Evolutionary conservation across 2,329 filamentous ascomycete genomes (phyloP).

Genomic region (Neurospora sp.): DNA sequence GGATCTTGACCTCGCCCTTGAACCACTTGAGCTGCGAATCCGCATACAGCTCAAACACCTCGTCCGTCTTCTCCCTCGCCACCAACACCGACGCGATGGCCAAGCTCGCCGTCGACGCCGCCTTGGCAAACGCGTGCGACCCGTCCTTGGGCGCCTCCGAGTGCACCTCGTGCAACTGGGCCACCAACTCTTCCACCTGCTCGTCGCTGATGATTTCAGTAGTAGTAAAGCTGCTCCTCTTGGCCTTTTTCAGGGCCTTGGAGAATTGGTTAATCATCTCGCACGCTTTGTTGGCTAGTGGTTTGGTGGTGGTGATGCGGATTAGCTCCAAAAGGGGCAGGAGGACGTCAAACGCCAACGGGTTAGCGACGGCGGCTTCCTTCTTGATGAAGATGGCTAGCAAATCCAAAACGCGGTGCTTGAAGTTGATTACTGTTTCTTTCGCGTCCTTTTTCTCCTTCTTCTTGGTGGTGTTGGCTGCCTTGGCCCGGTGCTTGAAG

Average conservation of each 20-base stretch:
- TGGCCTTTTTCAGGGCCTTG: constrained; percentile 52
- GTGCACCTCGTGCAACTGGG: constrained; percentile 58
- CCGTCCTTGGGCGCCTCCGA: constrained; percentile 50
- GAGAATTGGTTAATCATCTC: constrained; percentile 65
- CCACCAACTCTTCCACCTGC: constrained; percentile 36
- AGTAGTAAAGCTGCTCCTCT: constrained; percentile 33
- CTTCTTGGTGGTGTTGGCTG: constrained; percentile 56
- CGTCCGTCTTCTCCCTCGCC: constrained; percentile 37
- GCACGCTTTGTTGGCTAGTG: constrained; percentile 62
- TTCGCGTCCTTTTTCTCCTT: constrained; percentile 81
- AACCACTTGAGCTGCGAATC: constrained; percentile 51
- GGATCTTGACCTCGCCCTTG: constrained; percentile 47
- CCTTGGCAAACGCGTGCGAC: constrained; percentile 61
- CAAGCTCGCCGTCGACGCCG: constrained; percentile 63
- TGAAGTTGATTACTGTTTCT: constrained; percentile 86
- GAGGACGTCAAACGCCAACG: constrained; percentile 58
- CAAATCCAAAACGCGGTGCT: constrained; percentile 83
- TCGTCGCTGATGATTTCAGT: constrained; percentile 32
- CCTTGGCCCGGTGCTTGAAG: constrained; percentile 67
- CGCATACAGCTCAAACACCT: constrained; percentile 54
- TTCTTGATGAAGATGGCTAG: constrained; percentile 76
- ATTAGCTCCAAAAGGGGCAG: constrained; percentile 68
- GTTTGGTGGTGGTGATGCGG: constrained; percentile 65
- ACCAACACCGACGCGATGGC: constrained; percentile 55
- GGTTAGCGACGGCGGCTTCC: constrained; percentile 56